phyloP scores from a whole-genome alignment of 1,284 basidiomycete species.

The Gomphus bonarii region DNA sequence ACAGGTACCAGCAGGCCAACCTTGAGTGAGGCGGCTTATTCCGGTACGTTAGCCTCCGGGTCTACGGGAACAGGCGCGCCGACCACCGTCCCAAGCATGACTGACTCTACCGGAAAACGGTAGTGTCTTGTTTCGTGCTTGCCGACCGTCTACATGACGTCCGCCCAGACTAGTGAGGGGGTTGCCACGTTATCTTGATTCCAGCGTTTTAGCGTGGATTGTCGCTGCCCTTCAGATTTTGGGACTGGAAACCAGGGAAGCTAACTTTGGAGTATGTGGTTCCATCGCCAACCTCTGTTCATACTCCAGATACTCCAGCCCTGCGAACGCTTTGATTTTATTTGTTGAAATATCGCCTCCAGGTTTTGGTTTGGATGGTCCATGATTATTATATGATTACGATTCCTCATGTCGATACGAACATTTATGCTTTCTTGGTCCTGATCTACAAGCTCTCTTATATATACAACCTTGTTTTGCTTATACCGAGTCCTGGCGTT shows the following conservation, averaged over 20 bases:
- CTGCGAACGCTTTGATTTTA: neutral
- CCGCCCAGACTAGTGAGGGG: neutral
- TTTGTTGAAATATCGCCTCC: neutral
- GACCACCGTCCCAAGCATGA: neutral
- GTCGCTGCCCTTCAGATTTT: neutral
- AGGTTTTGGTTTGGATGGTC: neutral
- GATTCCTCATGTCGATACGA: neutral
- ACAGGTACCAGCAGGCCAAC: neutral
- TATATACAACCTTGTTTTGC: neutral
- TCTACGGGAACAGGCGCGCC: neutral
- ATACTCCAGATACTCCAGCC: neutral
- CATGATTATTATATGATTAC: neutral
- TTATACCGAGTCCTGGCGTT: neutral
- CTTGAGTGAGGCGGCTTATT: neutral
- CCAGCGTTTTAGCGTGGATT: neutral
- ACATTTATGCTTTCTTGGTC: neutral
- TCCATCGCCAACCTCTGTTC: neutral
- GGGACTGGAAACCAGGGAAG: neutral
- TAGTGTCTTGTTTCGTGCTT: neutral
- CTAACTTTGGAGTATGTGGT: neutral
- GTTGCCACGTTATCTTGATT: neutral
- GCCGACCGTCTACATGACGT: neutral
- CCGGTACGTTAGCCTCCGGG: neutral
- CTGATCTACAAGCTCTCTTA: neutral
- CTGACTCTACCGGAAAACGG: neutral